Evolutionary conservation across 331 rosid species (phyloP).

Genomic region (Malus hybrid): DNA sequence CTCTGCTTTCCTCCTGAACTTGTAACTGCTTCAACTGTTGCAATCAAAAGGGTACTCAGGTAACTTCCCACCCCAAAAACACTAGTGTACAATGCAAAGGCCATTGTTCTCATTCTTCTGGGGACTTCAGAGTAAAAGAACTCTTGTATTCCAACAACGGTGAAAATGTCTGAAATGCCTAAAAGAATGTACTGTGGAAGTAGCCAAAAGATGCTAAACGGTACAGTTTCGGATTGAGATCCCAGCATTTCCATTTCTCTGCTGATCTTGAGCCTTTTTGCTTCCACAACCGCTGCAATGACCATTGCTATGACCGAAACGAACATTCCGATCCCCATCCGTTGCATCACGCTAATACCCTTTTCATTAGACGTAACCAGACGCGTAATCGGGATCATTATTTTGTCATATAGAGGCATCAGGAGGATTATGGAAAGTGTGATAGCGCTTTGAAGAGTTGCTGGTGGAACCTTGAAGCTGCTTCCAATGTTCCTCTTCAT

Average conservation of each 20-base stretch:
- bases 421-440: slow-evolving; percentile 67
- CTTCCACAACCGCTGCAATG: slow-evolving; percentile 71
- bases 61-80: slow-evolving; percentile 98
- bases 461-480: slow-evolving; percentile 81
- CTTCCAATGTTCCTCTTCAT: slow-evolving; percentile 74
- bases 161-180: slow-evolving; percentile 84
- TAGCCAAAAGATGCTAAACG: slow-evolving; percentile 81
- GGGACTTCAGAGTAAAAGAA: slow-evolving; percentile 88
- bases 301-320: slow-evolving; percentile 75
- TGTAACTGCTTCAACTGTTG: slow-evolving; percentile 49
- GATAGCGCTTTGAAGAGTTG: slow-evolving; percentile 81
- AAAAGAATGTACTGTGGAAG: slow-evolving; percentile 79
- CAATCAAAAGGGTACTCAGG: slow-evolving; percentile 69
- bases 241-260: slow-evolving; percentile 24
- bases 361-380: slow-evolving; percentile 40
- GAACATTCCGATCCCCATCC: slow-evolving; percentile 92
- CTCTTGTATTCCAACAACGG: slow-evolving; percentile 98
- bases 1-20: slow-evolving; percentile 36
- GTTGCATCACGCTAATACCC: slow-evolving; percentile 71
- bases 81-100: slow-evolving; percentile 67
- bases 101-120: slow-evolving; percentile 68
- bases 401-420: slow-evolving; percentile 76
- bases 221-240: slow-evolving; percentile 23
- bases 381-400: slow-evolving; percentile 61
- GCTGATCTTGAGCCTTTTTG: slow-evolving; percentile 52